Percentiles rank a stretch among this genome's conserved stretches.
These are phyloP conservation scores for Pelagomonas calceolata DNA, from an alignment of 108 stramenopile species.

Conservation along the genomic window DNA sequence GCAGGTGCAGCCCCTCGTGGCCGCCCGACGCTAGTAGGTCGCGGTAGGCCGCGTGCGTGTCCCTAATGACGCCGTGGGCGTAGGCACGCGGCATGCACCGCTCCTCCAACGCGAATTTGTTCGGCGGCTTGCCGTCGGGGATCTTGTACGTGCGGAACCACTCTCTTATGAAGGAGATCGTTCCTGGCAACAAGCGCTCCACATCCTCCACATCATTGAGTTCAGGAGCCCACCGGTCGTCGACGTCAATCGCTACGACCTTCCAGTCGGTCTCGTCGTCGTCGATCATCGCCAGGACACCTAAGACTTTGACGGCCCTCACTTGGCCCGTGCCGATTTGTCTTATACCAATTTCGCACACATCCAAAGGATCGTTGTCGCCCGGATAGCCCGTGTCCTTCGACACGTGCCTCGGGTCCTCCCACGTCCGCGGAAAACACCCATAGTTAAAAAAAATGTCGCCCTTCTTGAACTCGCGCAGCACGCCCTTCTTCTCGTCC, in stretches of 20 bases:
- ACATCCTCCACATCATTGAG: constrained; percentile 93
- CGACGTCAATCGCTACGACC: constrained; percentile 79
- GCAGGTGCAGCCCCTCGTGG: too few relatives aligned
- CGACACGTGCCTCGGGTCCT: constrained; percentile 83
- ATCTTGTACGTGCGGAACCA: constrained; percentile 99
- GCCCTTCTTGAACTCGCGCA: constrained; percentile 85
- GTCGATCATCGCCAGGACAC: constrained; percentile 92
- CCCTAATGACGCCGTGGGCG: constrained; percentile 70
- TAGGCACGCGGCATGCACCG: constrained; percentile 78
- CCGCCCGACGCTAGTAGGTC: too few relatives aligned
- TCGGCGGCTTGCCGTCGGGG: constrained; percentile 94
- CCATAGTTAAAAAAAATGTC: constrained; percentile 99
- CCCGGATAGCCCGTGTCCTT: constrained; percentile 81
- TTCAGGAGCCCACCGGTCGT: constrained; percentile 88
- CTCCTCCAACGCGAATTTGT: constrained; percentile 84
- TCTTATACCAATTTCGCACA: constrained; percentile 50
- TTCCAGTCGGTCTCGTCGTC: constrained; percentile 98
- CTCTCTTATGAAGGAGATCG: constrained; percentile 74
- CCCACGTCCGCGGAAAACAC: constrained; percentile 93
- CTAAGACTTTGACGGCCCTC: constrained; percentile 88
- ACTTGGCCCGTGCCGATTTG: constrained; percentile 58
- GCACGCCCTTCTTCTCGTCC: constrained; percentile 80
- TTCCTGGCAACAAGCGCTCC: constrained; percentile 75
- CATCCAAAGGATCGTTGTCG: constrained; percentile 91
- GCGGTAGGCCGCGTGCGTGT: constrained; percentile 9